These are phyloP conservation scores for Laetiporus sulphureus DNA, from an alignment of 1,284 basidiomycete genomes.

Conservation along the genomic window DNA sequence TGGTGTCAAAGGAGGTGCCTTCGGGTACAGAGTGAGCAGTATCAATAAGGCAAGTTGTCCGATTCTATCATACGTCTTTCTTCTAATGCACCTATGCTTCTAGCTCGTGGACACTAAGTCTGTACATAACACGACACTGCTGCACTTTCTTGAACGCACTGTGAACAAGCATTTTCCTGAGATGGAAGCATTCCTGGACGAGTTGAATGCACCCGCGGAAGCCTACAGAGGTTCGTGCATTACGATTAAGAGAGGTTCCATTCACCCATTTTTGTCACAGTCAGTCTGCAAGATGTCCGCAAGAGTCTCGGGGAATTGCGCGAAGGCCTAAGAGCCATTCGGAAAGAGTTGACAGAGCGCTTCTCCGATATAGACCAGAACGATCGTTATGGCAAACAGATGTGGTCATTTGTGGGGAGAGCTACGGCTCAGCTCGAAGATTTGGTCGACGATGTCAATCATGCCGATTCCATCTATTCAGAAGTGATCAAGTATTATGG, in stretches of 20 bases:
- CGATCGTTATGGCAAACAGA: slow-evolving; percentile 80
- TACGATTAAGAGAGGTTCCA: slow-evolving; percentile 1
- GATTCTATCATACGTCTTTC: background rate
- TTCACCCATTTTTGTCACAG: slow-evolving; percentile 29
- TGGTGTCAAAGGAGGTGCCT: slow-evolving; percentile 94
- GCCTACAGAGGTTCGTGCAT: slow-evolving; percentile 69
- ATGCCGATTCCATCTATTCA: slow-evolving; percentile 73
- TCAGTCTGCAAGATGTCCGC: slow-evolving; percentile 73
- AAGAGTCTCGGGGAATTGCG: slow-evolving; percentile 68
- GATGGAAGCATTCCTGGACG: slow-evolving; percentile 86
- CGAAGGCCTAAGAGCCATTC: slow-evolving; percentile 75
- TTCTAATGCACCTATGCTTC: no score
- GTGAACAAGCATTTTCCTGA: slow-evolving; percentile 85
- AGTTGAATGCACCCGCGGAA: slow-evolving; percentile 85
- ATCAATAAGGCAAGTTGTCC: slow-evolving; percentile 83
- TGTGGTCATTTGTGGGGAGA: slow-evolving; percentile 82
- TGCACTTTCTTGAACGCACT: slow-evolving; percentile 93
- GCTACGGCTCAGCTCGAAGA: slow-evolving; percentile 74
- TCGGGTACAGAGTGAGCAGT: slow-evolving; percentile 95
- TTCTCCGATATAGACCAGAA: slow-evolving; percentile 65
- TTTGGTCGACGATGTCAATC: slow-evolving; percentile 78
- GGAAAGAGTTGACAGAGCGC: slow-evolving; percentile 72
- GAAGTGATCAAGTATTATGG: slow-evolving; percentile 88
- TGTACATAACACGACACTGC: slow-evolving; percentile 84
- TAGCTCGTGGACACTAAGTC: slow-evolving; percentile 98